phyloP scores from a whole-genome alignment of 495 filamentous ascomycete species.

The Margaritispora aquatica region DNA sequence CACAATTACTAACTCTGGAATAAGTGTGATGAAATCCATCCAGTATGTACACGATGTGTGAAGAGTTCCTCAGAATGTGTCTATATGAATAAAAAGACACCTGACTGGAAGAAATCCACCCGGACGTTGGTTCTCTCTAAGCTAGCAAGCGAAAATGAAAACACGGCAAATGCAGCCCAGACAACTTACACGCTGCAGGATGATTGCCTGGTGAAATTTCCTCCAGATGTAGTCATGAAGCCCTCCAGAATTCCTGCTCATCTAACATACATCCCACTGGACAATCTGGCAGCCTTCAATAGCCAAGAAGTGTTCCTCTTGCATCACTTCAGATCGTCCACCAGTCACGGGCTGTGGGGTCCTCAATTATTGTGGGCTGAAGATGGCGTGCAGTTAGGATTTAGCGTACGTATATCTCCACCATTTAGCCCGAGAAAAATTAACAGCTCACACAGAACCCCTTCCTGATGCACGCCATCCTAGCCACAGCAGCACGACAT shows the following conservation, averaged over 20 bases:
- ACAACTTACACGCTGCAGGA: not conserved
- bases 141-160: not conserved
- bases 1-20: not conserved
- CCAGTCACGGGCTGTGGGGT: not conserved
- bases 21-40: slow-evolving; percentile 10
- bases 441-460: slow-evolving; percentile 2
- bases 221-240: not conserved
- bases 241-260: not conserved
- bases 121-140: not conserved
- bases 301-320: not conserved
- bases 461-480: slow-evolving; percentile 12
- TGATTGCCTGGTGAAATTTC: not conserved
- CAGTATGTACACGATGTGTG: slow-evolving; percentile 1
- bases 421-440: not conserved
- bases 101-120: slow-evolving; percentile 1
- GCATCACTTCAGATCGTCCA: not conserved
- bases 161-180: not conserved
- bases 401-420: not conserved
- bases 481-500: slow-evolving; percentile 6
- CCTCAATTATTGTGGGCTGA: slow-evolving; percentile 1
- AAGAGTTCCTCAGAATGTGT: not conserved
- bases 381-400: slow-evolving; percentile 7
- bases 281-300: not conserved
- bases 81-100: not conserved
- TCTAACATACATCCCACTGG: not conserved